These are phyloP conservation scores for Hanseniaspora hatyaiensis DNA, from an alignment of 805 yeast genomes.

Conservation along the genomic window DNA sequence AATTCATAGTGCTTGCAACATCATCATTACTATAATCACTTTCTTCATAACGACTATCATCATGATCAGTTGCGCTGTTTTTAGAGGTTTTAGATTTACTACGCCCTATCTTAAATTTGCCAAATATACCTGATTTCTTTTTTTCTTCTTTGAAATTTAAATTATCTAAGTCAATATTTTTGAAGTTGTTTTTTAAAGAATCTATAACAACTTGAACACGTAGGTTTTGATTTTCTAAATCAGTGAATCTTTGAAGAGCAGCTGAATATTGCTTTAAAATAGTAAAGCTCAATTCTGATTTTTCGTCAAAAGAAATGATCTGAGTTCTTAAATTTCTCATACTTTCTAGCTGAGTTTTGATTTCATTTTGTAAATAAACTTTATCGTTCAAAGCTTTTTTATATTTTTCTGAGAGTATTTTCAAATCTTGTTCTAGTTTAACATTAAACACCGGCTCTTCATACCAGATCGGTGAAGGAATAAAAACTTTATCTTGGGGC, in stretches of 20 bases:
- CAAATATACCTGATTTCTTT: conserved; percentile 44
- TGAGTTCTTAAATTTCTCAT: conserved; percentile 31
- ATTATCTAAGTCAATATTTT: conserved; percentile 51
- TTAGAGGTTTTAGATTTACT: neutral
- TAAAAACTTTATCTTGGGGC: conserved; percentile 71
- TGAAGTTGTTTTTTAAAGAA: conserved; percentile 70
- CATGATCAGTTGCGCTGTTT: neutral
- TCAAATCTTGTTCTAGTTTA: conserved; percentile 45
- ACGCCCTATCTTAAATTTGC: conserved; percentile 27
- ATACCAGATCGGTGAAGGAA: conserved; percentile 92
- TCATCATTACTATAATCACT: conserved; percentile 13
- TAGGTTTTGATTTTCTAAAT: conserved; percentile 63
- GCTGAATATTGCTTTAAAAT: conserved; percentile 33
- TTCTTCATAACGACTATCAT: neutral
- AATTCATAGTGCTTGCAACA: conserved; percentile 22
- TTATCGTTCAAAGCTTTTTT: conserved; percentile 32
- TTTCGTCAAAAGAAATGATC: conserved; percentile 30
- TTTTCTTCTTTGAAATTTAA: conserved; percentile 42
- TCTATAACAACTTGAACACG: conserved; percentile 79
- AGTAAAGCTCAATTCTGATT: conserved; percentile 35
- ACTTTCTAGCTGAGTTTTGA: conserved; percentile 27
- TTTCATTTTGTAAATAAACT: conserved; percentile 23
- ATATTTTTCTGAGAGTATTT: conserved; percentile 43
- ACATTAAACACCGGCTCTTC: conserved; percentile 73
- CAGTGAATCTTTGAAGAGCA: conserved; percentile 50